Evolutionary conservation across 2,329 filamentous ascomycete species (phyloP), one percentile per base, ranked within the genome.

Genomic region (Calonectria ilicicola): DNA sequence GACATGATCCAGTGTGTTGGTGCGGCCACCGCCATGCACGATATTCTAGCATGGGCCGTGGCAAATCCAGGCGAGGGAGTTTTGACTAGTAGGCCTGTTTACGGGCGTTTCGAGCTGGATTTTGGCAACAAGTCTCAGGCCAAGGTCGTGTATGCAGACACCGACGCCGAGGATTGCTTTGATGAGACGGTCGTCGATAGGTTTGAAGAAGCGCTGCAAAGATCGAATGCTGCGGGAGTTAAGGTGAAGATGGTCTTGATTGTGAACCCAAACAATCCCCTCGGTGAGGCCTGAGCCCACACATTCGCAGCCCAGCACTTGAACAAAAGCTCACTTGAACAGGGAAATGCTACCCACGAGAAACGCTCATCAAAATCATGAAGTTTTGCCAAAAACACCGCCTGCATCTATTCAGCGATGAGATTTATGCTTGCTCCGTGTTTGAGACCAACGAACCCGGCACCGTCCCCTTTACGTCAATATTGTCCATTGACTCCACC

Each of bases 391-490:
- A 88, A 65, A 84, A 83, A 47, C 83, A 90, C 72, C 75, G 80
- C 4, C 81, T 91, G 5, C 89, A 91, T 72, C 81, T 91, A 56
- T 85, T 91, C 75, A 88, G 86, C 73, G 90, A 92, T 77, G 90
- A 92, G 77, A 87, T 92, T 46, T 91, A 91, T 76, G 90, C 87
- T 12, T 82, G 88, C 44, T 89, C 87, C 1, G 83, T 87, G 0
- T 91, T 86, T 72, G 70, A 86, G 79, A 77, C 81, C 35, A 42
- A 81, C 74, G 69, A 85, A 80, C 49, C 67, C 69, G 29, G 68
- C 23, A 70, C 77, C 14, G 56, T 71, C 7, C 80, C 82, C 0
- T 91, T 91, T 73, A 87, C 85, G 3, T 90, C 88, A 0, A 81
- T 84, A 3, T 80, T 90, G 1, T 86, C 88, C 2, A 86, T 90